phyloP scores from a whole-genome alignment of 2,329 filamentous ascomycete species.

The Aspergillus ustus region DNA sequence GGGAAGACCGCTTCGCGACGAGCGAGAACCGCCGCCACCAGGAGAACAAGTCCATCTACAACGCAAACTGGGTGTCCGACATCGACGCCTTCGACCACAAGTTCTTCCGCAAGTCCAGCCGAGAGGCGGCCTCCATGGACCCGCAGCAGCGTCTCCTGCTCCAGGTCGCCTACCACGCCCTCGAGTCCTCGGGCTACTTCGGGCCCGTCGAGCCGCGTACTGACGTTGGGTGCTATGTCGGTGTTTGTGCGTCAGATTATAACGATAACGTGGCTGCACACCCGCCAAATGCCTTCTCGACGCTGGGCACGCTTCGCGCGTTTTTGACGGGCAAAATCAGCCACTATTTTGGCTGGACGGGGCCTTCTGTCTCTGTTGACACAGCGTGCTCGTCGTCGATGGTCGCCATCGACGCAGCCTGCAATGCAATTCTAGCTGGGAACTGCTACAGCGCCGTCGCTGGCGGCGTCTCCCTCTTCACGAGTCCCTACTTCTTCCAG shows the following conservation, averaged over 20 bases:
- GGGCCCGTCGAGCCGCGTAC: conserved; percentile 1
- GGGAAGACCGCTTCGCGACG: background rate
- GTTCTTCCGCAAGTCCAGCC: conserved; percentile 32
- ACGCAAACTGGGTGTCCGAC: conserved; percentile 4
- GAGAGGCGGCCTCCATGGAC: conserved; percentile 10
- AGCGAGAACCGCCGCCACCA: background rate
- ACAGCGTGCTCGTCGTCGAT: conserved; percentile 31
- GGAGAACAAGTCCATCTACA: background rate
- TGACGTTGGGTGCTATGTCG: conserved; percentile 45
- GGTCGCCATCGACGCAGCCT: conserved; percentile 14
- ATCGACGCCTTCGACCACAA: conserved; percentile 36
- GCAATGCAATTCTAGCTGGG: background rate
- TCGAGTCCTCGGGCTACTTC: conserved; percentile 12
- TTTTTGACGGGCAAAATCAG: conserved; percentile 37
- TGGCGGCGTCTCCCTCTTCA: conserved; percentile 42
- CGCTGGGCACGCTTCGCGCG: conserved; percentile 24
- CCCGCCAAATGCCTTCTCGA: conserved; percentile 40
- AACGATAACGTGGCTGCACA: conserved; percentile 44
- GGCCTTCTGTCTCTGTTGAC: conserved; percentile 21
- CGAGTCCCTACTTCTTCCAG: conserved; percentile 24
- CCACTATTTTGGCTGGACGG: conserved; percentile 51
- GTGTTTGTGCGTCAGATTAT: conserved; percentile 42
- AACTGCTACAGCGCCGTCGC: conserved; percentile 9
- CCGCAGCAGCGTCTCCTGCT: conserved; percentile 9
- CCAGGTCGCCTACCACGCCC: conserved; percentile 10